Percentiles rank a stretch among this genome's conserved stretches.
phyloP scores from a whole-genome alignment of 257 asterid genomes.

The Phtheirospermum japonicum region DNA sequence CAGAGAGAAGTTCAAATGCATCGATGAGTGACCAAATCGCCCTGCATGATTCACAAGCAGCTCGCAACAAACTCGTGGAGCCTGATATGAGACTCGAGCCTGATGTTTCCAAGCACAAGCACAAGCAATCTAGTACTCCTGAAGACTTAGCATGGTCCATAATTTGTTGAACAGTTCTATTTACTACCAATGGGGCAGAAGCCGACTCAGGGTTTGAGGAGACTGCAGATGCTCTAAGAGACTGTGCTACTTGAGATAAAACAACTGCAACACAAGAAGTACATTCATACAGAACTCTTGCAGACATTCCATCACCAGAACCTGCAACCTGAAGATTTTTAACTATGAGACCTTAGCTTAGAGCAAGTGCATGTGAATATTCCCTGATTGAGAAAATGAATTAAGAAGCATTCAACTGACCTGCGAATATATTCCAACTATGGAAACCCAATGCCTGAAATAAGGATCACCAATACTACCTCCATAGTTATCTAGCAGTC shows the following conservation, averaged over 20 bases:
- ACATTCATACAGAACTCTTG: conserved; percentile 73
- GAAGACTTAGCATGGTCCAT: conserved; percentile 73
- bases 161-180: conserved; percentile 54
- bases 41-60: conserved; percentile 93
- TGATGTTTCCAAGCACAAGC: conserved; percentile 79
- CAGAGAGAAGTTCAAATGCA: conserved; percentile 62
- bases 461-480: conserved; percentile 51
- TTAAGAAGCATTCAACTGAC: conserved; percentile 39
- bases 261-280: conserved; percentile 79
- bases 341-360: conserved; percentile 25
- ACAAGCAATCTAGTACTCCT: conserved; percentile 54
- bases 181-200: conserved; percentile 40
- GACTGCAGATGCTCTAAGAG: conserved; percentile 58
- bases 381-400: conserved; percentile 24
- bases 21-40: conserved; percentile 80
- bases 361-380: conserved; percentile 12
- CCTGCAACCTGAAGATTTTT: conserved; percentile 58
- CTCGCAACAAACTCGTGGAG: conserved; percentile 78
- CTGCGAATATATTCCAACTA: conserved; percentile 74
- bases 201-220: conserved; percentile 45
- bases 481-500: conserved; percentile 62
- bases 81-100: conserved; percentile 87
- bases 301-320: conserved; percentile 62
- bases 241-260: conserved; percentile 68
- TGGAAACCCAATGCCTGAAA: conserved; percentile 69